phyloP scores from a whole-genome alignment of 2,329 filamentous ascomycete genomes.

The Pseudocercospora eumusae region DNA sequence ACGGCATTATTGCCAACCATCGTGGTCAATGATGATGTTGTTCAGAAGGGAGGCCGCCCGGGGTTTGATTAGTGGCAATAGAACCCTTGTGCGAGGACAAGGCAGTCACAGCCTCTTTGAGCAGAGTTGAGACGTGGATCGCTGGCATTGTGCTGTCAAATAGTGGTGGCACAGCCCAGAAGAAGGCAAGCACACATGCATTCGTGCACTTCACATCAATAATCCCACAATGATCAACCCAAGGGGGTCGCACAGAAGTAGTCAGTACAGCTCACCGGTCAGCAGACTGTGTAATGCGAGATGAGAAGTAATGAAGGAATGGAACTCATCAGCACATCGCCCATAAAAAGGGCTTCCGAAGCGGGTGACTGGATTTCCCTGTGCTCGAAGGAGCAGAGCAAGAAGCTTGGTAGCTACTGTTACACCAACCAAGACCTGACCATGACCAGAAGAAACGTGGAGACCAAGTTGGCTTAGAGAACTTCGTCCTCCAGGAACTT shows the following conservation, averaged over 20 bases:
- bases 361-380: constrained; percentile 15
- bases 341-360: constrained; percentile 12
- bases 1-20: background rate
- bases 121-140: background rate
- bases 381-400: constrained; percentile 16
- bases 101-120: constrained; percentile 3
- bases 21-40: background rate
- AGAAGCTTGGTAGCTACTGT: constrained; percentile 26
- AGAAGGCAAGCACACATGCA: background rate
- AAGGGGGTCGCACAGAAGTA: background rate
- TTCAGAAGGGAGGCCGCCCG: background rate
- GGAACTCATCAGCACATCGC: constrained; percentile 7
- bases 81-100: background rate
- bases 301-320: background rate
- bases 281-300: background rate
- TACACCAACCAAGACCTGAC: constrained; percentile 20
- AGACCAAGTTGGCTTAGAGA: constrained; percentile 47
- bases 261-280: constrained; percentile 8
- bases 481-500: constrained; percentile 86
- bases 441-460: constrained; percentile 48
- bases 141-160: constrained; percentile 2
- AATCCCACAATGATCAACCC: background rate
- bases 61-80: constrained; percentile 5
- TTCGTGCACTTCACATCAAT: background rate
- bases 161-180: constrained; percentile 1